Base-by-base conservation (phyloP, 805 yeast genomes). In the Candida xyloterini region DNA sequence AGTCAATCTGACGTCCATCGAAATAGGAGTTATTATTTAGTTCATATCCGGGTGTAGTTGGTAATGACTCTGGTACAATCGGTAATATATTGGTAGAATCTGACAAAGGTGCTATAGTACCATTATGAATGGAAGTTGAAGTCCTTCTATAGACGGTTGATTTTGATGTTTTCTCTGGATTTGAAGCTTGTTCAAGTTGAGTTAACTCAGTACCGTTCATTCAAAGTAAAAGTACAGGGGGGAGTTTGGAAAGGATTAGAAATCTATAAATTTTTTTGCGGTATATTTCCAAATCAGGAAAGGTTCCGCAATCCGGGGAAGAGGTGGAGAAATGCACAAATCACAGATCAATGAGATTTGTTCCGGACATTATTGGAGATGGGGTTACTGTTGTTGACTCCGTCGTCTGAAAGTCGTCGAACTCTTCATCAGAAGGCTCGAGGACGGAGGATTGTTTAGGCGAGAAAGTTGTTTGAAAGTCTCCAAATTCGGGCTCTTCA, bases 41-140 rank as follows among this genome's bases (percentile, higher is more conserved):
- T 25, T 66, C 70, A 32, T 50, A 51, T 1, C 69, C 72, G 5
- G 72, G 73, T 0, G 73, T 68, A 0, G 66, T 60, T 15, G 73
- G 73, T 15, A 66, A 40, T 15, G 68, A 62, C 42, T 66, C 74
- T 1, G 71, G 68, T 13, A 67, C 53, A 3, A 70, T 66, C 4
- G 66, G 61, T 4, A 66, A 65, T 29, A 65, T 53, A 18, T 39
- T 33, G 24, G 16, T 2, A 38, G 42, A 29, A 52, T 35, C 26
- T 18, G 40, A 20, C 13, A 38, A 14, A 4, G 39, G 42, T 21
- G 32, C 40, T 15, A 35, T 22, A 22, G 24, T 22, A 18, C 15
- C 30, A 22, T 24, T 22, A 3, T 36, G 36, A 18, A 30, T n/a
- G 9, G 46, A 30, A n/a, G 42, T 27, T 27, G 45, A 38, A 11